These are phyloP conservation scores for Adenanthera pavonina DNA, from an alignment of 306 rosid genomes.

Conservation along the genomic window DNA sequence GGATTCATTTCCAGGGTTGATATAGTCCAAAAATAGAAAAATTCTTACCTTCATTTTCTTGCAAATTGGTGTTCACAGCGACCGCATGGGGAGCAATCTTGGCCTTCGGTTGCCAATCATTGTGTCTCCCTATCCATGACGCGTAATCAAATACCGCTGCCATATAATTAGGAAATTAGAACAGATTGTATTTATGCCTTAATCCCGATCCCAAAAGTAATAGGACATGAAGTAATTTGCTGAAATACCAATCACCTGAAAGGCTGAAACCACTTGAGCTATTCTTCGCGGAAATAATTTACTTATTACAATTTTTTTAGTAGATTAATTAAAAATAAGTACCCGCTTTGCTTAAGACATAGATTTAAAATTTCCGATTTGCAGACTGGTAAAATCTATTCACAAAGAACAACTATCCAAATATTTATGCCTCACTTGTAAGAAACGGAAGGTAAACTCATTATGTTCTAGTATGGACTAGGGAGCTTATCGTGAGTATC, in stretches of 20 bases:
- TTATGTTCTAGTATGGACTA: constrained; percentile 5
- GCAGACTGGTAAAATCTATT: constrained; percentile 20
- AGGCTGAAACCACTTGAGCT: constrained; percentile 25
- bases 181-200: constrained; percentile 21
- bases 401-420: constrained; percentile 11
- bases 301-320: neutral
- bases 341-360: constrained; percentile 1
- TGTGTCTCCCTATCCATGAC: constrained; percentile 76
- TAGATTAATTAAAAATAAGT: constrained; percentile 17
- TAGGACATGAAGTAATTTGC: constrained; percentile 21
- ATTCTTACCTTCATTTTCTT: constrained; percentile 80
- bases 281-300: constrained; percentile 25
- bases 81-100: constrained; percentile 81
- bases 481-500: constrained; percentile 6
- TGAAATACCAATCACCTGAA: constrained; percentile 17
- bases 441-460: constrained; percentile 14
- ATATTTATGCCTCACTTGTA: constrained; percentile 4
- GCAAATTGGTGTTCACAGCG: constrained; percentile 94
- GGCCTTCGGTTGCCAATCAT: constrained; percentile 98
- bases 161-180: constrained; percentile 45
- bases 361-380: constrained; percentile 18
- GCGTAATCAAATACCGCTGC: constrained; percentile 78
- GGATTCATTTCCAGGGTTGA: constrained; percentile 35
- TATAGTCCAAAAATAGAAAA: constrained; percentile 21
- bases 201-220: constrained; percentile 18